These are phyloP conservation scores for Takakia lepidozioides DNA, from an alignment of 225 moss, liverwort and hornwort genomes.

Conservation along the genomic window DNA sequence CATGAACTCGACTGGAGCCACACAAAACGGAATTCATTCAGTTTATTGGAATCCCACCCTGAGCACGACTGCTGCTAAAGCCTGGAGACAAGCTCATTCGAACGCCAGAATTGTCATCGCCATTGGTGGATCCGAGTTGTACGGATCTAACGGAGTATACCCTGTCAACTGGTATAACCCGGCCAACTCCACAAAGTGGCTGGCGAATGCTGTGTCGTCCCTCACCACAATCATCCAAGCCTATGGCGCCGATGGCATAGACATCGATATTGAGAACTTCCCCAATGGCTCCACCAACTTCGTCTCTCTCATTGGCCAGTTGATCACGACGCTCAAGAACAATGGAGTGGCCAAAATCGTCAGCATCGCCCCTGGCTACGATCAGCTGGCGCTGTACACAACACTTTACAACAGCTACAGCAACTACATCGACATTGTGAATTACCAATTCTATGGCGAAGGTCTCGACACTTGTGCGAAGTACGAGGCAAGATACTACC, in stretches of 20 bases:
- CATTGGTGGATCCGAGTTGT: constrained; percentile 10
- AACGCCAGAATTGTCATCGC: constrained; percentile 10
- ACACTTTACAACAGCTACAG: constrained; percentile 12
- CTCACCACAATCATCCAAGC: constrained; percentile 15
- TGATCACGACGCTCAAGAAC: constrained; percentile 17
- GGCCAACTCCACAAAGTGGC: constrained; percentile 7
- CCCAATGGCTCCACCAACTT: constrained; percentile 5
- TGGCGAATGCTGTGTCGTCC: constrained; percentile 21
- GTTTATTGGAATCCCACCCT: constrained; percentile 13
- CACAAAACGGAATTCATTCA: constrained; percentile 10
- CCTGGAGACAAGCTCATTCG: constrained; percentile 11
- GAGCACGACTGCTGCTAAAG: constrained; percentile 3
- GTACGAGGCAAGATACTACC: constrained; percentile 5
- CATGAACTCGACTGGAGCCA: constrained; percentile 7
- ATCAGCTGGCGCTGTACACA: constrained; percentile 1
- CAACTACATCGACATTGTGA: constrained; percentile 19
- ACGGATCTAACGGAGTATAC: background rate
- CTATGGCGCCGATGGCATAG: constrained; percentile 24
- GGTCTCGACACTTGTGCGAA: constrained; percentile 5
- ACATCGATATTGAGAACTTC: constrained; percentile 29
- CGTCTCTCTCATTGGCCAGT: constrained; percentile 8
- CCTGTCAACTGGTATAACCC: constrained; percentile 24
- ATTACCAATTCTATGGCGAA: constrained; percentile 24
- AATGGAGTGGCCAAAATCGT: constrained; percentile 11
- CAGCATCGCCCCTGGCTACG: constrained; percentile 3